Evolutionary conservation across 2,329 filamentous ascomycete species (phyloP), one percentile per base, ranked within the genome.

Genomic region (Fusarium sp.): DNA sequence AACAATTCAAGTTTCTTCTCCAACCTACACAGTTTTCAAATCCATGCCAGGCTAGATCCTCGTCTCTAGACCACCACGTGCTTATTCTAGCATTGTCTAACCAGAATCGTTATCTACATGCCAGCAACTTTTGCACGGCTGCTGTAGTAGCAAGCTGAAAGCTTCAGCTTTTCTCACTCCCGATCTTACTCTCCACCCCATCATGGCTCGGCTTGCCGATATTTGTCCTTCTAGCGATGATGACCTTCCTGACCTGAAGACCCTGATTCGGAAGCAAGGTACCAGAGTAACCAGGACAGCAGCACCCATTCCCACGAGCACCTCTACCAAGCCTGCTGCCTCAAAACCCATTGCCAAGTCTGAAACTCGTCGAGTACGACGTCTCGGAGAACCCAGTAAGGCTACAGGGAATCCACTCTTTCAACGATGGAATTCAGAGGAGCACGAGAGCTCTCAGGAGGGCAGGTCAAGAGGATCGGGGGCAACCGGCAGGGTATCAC

Each of bases 211-310:
- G 27, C 72, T 81, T 13, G 74, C 76, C 33, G 77, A 82, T 8
- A 78, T 74, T 56, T 78, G 67, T 58, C 73, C 76, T 50, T 81
- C 82, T 20, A 82, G 81, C 62, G 83, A 86, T 22, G 85, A 87
- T 48, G 85, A 86, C 37, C 82, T 86, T 29, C 84, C 85, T 2
- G 83, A 84, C 37, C 67, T 85, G 27, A 80, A 82, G 43, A 78
- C 80, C 3, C 68, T 85, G 10, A 52, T 80, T 24, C 72, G 67
- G 10, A 75, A 65, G 31, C 52, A 74, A 29, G 71, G 31, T 43
- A 50, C 57, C 37, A 72, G 65, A 69, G 63, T 67, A 74, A 73
- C 73, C n/a, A 73, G 64, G n/a, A 56, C 52, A 37, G 37, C 70
- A 65, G 24, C 24, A 27, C 24, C 24, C 24, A 27, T 27, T 27